Percentiles rank a stretch among this genome's conserved stretches.
Conservation (phyloP, 768 basidiomycete genomes). For the Rhizopogon roseolus region DNA sequence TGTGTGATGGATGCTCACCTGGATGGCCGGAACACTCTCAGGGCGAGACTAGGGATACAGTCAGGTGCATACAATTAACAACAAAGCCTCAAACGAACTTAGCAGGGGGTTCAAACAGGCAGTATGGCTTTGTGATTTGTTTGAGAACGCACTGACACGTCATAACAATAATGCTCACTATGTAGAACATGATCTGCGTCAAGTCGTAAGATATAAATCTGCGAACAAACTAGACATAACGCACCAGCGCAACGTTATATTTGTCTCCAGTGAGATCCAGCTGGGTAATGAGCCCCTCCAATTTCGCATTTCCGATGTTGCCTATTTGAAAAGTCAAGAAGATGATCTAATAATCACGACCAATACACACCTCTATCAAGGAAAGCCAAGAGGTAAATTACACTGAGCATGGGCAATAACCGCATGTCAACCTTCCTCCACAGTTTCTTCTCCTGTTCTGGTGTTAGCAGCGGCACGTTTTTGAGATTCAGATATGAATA, state of each 20-base stretch:
- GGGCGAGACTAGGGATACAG: conserved; percentile 24
- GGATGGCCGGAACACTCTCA: conserved; percentile 64
- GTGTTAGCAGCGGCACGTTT: conserved; percentile 17
- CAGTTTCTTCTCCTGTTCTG: conserved; percentile 44
- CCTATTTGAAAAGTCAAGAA: neutral
- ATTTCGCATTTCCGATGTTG: conserved; percentile 48
- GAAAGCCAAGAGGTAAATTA: conserved; percentile 60
- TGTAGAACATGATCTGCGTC: conserved; percentile 58
- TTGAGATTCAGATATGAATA: neutral
- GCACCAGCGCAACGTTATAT: conserved; percentile 60
- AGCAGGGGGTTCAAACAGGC: conserved; percentile 55
- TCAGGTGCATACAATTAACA: neutral
- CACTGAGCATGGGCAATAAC: conserved; percentile 49
- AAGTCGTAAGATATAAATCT: neutral
- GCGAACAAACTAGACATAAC: conserved; percentile 26
- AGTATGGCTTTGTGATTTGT: conserved; percentile 7
- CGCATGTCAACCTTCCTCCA: conserved; percentile 54
- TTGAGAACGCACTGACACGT: neutral
- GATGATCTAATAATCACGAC: neutral
- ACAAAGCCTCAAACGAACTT: conserved; percentile 36
- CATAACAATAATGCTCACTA: conserved; percentile 33
- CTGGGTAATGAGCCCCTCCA: conserved; percentile 53
- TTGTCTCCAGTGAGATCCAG: conserved; percentile 50
- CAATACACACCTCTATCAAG: conserved; percentile 47
- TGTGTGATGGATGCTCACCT: conserved; percentile 22